phyloP scores from a whole-genome alignment of 306 rosid species.

The Inga leiocalycina region DNA sequence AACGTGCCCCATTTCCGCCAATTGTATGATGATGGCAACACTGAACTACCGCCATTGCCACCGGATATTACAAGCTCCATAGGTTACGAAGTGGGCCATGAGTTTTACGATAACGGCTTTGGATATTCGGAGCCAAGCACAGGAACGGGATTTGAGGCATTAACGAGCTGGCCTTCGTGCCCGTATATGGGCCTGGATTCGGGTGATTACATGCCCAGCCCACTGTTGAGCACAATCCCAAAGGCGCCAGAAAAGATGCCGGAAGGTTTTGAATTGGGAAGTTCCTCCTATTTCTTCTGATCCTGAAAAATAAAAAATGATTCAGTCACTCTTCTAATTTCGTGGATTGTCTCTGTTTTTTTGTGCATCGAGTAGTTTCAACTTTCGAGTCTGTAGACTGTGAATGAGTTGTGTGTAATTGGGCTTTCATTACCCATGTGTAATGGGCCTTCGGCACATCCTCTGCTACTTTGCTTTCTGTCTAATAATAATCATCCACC shows the following conservation, averaged over 20 bases:
- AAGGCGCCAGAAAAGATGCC: slow-evolving; percentile 32
- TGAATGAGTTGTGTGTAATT: not conserved
- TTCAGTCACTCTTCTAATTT: not conserved
- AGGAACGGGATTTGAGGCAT: not conserved
- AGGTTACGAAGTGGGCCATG: not conserved
- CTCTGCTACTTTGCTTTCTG: not conserved
- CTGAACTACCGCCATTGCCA: slow-evolving; percentile 38
- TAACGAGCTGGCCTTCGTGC: slow-evolving; percentile 5
- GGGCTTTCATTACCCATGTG: slow-evolving; percentile 20
- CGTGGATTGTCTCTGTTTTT: not conserved
- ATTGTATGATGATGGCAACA: slow-evolving; percentile 4
- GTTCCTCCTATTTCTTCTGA: slow-evolving; percentile 37
- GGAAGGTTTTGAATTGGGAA: slow-evolving; percentile 36
- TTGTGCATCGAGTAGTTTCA: not conserved
- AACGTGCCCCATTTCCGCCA: not conserved
- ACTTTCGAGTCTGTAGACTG: not conserved
- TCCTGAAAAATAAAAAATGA: not conserved
- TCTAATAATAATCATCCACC: not conserved
- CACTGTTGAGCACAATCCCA: slow-evolving; percentile 40
- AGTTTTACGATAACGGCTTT: not conserved
- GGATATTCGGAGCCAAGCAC: slow-evolving; percentile 12
- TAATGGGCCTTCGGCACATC: slow-evolving; percentile 15
- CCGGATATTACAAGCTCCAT: slow-evolving; percentile 23
- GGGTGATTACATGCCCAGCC: slow-evolving; percentile 34
- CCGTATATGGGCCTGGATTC: slow-evolving; percentile 29